Evolutionary conservation across 176 grass and related monocot genomes (phyloP), one percentile per base, ranked within the genome.

Genomic region (Zizania latifolia): DNA sequence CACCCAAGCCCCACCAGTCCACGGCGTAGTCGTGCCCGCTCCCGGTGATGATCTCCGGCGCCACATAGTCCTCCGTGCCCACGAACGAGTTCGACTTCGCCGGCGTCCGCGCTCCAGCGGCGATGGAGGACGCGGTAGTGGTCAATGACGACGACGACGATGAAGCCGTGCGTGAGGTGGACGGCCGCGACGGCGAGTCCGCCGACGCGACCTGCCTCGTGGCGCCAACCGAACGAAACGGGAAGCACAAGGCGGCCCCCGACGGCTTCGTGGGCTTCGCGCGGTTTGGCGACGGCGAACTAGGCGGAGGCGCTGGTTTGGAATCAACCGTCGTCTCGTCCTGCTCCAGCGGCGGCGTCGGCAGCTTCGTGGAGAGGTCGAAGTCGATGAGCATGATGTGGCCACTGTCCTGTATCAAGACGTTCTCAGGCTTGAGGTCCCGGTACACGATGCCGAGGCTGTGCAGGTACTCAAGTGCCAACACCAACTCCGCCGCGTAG

Each of bases 61-160:
- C 91, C 17, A 99, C 95, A 84, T 99, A 99, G 48, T 99, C 95
- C 87, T 99, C 95, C 12, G 95, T 99, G 8, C 95, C 95, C 15
- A 99, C 95, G 83, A 99, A 99, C 33, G 95, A 99, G 76, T 99
- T 99, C 36, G 87, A 94, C 45, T 99, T 99, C 2, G 77, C 92
- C 16, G 79, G 74, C 12, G 79, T 68, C 28, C 33, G 85, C 60
- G 16, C 58, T 66, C 66, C 34, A 0, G 77, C 59, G 7, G 74
- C 57, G 15, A 46, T 36, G 29, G 84, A 66, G 15, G 75, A 74
- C 11, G 44, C 62, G 8, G 80, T 78, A 53, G 85, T 83, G 4
- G 26, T 48, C 30, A 65, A 65, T 2, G 87, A 74, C 0, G 86
- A 85, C 1, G 87, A 74, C 0, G 86, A 85, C 2, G 77, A 66